Evolutionary conservation across 495 filamentous ascomycete genomes (phyloP), one percentile per base, ranked within the genome.

Genomic region (Neurospora sp.): DNA sequence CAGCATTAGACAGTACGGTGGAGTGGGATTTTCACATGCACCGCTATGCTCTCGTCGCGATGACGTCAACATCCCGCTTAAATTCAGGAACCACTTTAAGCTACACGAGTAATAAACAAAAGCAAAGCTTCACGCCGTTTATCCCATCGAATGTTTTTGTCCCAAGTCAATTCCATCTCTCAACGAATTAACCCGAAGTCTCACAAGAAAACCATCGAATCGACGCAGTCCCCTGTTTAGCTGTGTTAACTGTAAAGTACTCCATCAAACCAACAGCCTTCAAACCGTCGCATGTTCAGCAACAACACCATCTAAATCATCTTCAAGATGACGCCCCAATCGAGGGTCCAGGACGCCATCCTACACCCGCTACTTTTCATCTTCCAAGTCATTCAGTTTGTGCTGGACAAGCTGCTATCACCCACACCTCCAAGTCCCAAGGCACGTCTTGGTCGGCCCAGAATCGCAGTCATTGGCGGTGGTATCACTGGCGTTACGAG

Each of bases 401-500:
- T 93, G 10, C 79, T 92, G 37, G 85, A 86, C 79, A 88, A 85
- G 74, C 70, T 94, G 59, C 89, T 96, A 72, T 88, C 92, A 0
- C 92, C 93, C 0, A 83, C 80, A 3, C 92, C 92, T 18, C 93
- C 92, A 0, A 85, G 85, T 16, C 89, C 89, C 14, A 81, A 84
- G 23, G 80, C 85, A 1, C 75, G 79, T 7, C 81, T 91, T 39
- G 79, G 84, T 40, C 82, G 88, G 37, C 92, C 92, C 46, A 89
- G 88, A 72, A 87, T 96, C 70, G 93, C 93, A n/a, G 83, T 96
- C 69, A 93, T 96, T 75, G 93, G 93, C 6, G 91, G 93, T 31
- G 93, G 93, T 9, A 82, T 96, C 59, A 97, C 93, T 0, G 93
- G 93, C 48, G 89, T 96, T 4, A 93, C 92, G 1, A 89, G 92